These are phyloP conservation scores for Epichloe amarillans DNA, from an alignment of 2,329 filamentous ascomycete species.

Conservation along the genomic window DNA sequence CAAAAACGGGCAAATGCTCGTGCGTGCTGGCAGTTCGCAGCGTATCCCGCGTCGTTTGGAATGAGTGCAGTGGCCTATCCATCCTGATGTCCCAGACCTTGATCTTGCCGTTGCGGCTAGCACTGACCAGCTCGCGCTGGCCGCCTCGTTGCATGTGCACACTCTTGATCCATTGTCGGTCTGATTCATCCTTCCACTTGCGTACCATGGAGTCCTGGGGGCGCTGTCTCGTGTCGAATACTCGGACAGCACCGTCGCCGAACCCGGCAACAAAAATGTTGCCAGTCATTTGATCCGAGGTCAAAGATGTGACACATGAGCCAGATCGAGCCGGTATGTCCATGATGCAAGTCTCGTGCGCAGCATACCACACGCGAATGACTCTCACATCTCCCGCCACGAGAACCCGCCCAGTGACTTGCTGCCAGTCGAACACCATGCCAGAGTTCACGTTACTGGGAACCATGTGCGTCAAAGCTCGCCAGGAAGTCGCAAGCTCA, in stretches of 20 bases:
- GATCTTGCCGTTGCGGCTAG: conserved; percentile 84
- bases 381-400: conserved; percentile 93
- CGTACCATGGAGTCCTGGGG: conserved; percentile 86
- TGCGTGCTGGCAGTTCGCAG: conserved; percentile 82
- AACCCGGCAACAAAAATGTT: conserved; percentile 95
- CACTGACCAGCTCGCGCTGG: conserved; percentile 78
- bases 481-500: conserved; percentile 80
- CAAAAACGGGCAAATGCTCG: conserved; percentile 93
- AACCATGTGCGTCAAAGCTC: conserved; percentile 84
- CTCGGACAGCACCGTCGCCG: conserved; percentile 83
- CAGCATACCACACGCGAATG: conserved; percentile 92
- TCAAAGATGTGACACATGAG: conserved; percentile 89
- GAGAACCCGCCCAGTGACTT: conserved; percentile 88
- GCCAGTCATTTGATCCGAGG: conserved; percentile 94
- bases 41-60: conserved; percentile 62
- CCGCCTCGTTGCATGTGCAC: conserved; percentile 96
- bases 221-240: conserved; percentile 79
- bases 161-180: conserved; percentile 84
- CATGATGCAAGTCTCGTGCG: conserved; percentile 79
- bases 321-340: conserved; percentile 92
- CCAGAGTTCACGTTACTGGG: conserved; percentile 90
- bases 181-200: conserved; percentile 84
- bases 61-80: conserved; percentile 61
- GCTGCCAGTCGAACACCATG: conserved; percentile 97
- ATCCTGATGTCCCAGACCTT: conserved; percentile 93